Evolutionary conservation across 2,329 filamentous ascomycete genomes (phyloP).

Genomic region (Rutstroemia sydowiana): DNA sequence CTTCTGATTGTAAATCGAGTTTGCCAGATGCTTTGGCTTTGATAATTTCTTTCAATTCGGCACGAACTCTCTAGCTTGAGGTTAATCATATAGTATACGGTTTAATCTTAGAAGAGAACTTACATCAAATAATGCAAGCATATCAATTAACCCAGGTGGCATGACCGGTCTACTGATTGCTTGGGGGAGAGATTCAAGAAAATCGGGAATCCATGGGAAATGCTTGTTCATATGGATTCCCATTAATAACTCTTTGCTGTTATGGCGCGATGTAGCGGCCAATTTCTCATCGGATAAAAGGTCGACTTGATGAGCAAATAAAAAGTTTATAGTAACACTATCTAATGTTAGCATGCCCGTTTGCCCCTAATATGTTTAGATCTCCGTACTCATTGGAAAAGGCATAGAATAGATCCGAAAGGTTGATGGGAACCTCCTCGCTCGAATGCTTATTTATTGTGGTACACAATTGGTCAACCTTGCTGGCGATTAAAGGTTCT

Average conservation of each 20-base stretch:
- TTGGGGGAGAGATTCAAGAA: slow-evolving; percentile 10
- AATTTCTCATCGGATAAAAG: slow-evolving; percentile 8
- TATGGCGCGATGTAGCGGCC: slow-evolving; percentile 4
- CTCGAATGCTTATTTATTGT: slow-evolving; percentile 7
- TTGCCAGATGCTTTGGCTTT: background rate
- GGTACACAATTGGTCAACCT: slow-evolving; percentile 9
- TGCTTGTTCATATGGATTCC: background rate
- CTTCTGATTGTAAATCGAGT: background rate
- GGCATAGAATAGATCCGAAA: background rate
- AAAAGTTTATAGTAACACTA: slow-evolving; percentile 9
- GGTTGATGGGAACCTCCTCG: background rate
- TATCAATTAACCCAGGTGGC: slow-evolving; percentile 13
- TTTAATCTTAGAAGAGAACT: background rate
- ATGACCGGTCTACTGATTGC: slow-evolving; percentile 12
- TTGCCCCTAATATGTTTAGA: background rate
- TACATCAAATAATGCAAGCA: slow-evolving; percentile 12
- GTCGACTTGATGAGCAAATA: slow-evolving; percentile 9
- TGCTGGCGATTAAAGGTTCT: slow-evolving; percentile 17
- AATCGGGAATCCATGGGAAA: slow-evolving; percentile 9
- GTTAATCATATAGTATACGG: background rate
- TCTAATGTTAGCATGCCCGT: background rate
- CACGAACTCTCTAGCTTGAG: slow-evolving; percentile 6
- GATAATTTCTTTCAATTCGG: background rate
- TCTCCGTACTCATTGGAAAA: slow-evolving; percentile 1
- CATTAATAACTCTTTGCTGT: slow-evolving; percentile 6